Conservation (phyloP, 2,329 filamentous ascomycete species). For the Acephala macrosclerotiorum region DNA sequence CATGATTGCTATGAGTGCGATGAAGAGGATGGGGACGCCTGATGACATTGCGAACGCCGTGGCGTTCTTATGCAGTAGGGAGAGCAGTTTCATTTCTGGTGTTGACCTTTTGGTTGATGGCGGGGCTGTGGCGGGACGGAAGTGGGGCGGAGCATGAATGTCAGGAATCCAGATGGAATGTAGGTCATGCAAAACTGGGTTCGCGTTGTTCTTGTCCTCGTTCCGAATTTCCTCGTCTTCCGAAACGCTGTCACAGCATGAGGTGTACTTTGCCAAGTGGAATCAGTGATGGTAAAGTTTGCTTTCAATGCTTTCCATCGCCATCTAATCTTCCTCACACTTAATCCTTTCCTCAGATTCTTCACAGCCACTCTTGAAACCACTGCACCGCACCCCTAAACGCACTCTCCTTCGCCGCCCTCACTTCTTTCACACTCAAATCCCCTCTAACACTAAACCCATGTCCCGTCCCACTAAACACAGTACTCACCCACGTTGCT, state of each 20-base stretch:
- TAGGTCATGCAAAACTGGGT: too few relatives aligned
- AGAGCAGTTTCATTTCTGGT: slow-evolving; percentile 18
- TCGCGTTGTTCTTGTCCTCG: too few relatives aligned
- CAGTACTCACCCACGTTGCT: slow-evolving; percentile 61
- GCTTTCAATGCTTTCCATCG: too few relatives aligned
- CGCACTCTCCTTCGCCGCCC: slow-evolving; percentile 79
- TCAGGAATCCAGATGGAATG: too few relatives aligned
- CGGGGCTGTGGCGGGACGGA: slow-evolving; percentile 4
- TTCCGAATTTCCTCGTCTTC: too few relatives aligned
- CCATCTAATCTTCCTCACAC: too few relatives aligned
- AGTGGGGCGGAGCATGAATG: slow-evolving; percentile 9
- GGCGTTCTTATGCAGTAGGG: slow-evolving; percentile 11
- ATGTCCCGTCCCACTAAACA: slow-evolving; percentile 74
- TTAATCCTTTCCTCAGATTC: too few relatives aligned
- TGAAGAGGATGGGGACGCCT: slow-evolving; percentile 17
- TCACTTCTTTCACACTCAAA: slow-evolving; percentile 58
- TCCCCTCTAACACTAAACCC: slow-evolving; percentile 76
- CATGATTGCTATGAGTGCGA: slow-evolving; percentile 12
- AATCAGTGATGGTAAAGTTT: too few relatives aligned
- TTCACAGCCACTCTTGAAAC: slow-evolving; percentile 59
- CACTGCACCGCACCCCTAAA: slow-evolving; percentile 78
- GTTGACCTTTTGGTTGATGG: slow-evolving; percentile 24
- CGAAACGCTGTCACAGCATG: too few relatives aligned
- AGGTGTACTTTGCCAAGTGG: too few relatives aligned
- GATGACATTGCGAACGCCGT: slow-evolving; percentile 23